A percentile compares a stretch with the other conserved stretches of the same genome.
These are phyloP conservation scores for Monascus purpureus DNA, from an alignment of 495 filamentous ascomycete species.

Conservation along the genomic window DNA sequence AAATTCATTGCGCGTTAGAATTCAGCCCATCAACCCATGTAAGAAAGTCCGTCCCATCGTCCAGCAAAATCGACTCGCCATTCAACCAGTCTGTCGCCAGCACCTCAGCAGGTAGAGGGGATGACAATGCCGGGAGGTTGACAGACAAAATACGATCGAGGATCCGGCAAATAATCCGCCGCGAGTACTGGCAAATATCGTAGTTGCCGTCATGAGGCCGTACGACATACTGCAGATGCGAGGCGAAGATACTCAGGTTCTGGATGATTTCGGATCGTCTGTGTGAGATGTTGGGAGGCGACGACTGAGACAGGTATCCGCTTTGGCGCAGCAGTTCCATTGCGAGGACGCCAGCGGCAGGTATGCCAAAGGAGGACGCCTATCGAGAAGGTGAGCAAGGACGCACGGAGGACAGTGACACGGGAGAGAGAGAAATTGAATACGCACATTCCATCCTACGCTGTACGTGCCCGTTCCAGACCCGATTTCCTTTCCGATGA, in stretches of 20 bases:
- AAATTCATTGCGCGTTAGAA: too few species aligned
- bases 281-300: not conserved
- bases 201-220: not conserved
- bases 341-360: conserved; percentile 34
- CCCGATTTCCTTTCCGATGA: conserved; percentile 2
- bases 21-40: not conserved
- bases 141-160: conserved; percentile 3
- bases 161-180: conserved; percentile 1
- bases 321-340: conserved; percentile 28
- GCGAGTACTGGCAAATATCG: not conserved
- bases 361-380: conserved; percentile 28
- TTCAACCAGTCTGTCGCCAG: not conserved
- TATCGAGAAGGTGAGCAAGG: conserved; percentile 1
- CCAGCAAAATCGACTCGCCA: not conserved
- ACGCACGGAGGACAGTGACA: not conserved
- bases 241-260: conserved; percentile 34
- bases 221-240: conserved; percentile 1
- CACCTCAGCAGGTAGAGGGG: not conserved
- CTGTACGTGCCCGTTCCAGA: conserved; percentile 1
- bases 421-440: not conserved
- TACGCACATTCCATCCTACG: not conserved
- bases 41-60: not conserved
- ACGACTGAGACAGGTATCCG: not conserved
- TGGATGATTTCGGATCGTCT: conserved; percentile 38
- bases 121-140: too few species aligned